Conservation (phyloP, 2,329 filamentous ascomycete species). For the Fusarium paranaense region DNA sequence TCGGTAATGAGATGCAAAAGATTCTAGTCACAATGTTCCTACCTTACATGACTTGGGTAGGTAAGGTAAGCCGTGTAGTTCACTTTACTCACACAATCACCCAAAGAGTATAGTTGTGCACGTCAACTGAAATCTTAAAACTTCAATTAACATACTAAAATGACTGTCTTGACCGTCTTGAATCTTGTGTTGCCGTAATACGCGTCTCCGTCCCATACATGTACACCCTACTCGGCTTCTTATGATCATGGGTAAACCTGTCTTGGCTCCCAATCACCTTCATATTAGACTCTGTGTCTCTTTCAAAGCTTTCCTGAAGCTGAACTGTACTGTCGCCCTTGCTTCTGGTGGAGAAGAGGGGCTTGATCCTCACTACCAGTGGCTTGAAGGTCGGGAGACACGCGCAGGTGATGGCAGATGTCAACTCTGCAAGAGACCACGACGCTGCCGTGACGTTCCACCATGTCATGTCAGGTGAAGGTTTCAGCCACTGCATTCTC, state of each 20-base stretch:
- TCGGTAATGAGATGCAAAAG: not conserved
- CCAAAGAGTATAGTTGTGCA: not conserved
- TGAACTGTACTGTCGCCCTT: not conserved
- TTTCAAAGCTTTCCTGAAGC: not conserved
- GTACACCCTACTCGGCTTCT: not conserved
- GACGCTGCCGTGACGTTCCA: constrained; percentile 11
- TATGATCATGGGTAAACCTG: not conserved
- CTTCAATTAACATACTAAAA: not conserved
- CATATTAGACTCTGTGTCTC: not conserved
- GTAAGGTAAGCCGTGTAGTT: not conserved
- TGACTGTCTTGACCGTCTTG: not conserved
- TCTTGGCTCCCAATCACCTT: not conserved
- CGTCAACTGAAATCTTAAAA: not conserved
- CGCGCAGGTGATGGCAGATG: constrained; percentile 24
- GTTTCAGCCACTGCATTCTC: constrained; percentile 20
- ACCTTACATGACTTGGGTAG: not conserved
- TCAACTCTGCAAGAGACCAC: constrained; percentile 32
- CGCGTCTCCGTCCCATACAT: constrained; percentile 14
- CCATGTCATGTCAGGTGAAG: constrained; percentile 6
- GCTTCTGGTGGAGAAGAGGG: not conserved
- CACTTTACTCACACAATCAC: not conserved
- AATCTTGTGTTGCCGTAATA: not conserved
- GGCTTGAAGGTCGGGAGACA: constrained; percentile 34
- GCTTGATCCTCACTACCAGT: not conserved
- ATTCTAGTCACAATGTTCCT: not conserved